Base-by-base conservation (phyloP, 441 rosid genomes). In the Viola pubescens region DNA sequence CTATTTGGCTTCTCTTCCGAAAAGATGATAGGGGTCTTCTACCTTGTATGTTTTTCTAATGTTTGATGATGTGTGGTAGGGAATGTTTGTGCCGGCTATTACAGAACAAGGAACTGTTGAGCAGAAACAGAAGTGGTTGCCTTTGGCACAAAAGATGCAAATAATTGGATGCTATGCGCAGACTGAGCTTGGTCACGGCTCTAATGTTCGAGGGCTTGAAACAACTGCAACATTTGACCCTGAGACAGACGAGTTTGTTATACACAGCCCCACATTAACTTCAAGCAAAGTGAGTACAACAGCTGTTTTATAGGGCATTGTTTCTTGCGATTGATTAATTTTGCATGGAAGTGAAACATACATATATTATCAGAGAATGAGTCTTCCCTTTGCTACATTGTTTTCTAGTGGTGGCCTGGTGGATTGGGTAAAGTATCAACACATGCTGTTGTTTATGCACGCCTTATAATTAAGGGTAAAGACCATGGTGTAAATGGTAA, bases 121-220 rank as follows among this genome's bases (percentile, higher is more conserved):
- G 83, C 97, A 92, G 78, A 94, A 89, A 48, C 63, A 83, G 75
- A 86, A 89, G 69, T 92, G 97, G 97, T 70, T 92, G 69, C 77
- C 96, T 4, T 69, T 87, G 81, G 98, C 98, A n/a, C 68, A 66
- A 73, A 89, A 75, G 82, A 87, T 92, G 98, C 90, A 92, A 73
- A 92, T 92, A 70, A 86, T 92, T 68, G 96, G 98, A 47, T 86
- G 96, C 73, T 92, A 92, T 82, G 97, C 97, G n/a, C 98, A 92
- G 60, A 92, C 98, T 66, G 98, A 92, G 76, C 96, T 92, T 52
- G 98, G 98, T 59, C 98, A 92, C 68, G 98, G 97, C 67, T 92
- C 98, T 26, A 92, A 92, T 65, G 96, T 92, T 62, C 97, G 88
- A 75, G 98, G 98, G 8, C 96, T 89, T 58, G 98, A 92, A 76